Evolutionary conservation across 495 filamentous ascomycete species (phyloP).

Genomic region (Penicillium taxi): DNA sequence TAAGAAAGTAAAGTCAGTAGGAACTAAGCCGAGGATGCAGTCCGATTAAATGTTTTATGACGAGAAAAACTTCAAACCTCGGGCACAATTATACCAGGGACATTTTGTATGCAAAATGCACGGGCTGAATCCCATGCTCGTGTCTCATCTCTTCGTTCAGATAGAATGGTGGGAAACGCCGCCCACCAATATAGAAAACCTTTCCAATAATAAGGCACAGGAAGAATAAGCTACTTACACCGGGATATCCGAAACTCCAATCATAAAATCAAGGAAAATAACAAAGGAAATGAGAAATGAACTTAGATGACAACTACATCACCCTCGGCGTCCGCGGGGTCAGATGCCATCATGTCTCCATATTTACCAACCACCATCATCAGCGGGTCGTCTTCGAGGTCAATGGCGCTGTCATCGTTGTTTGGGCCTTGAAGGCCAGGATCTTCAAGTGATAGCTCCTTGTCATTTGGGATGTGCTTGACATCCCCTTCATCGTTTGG

Average conservation of each 20-base stretch:
- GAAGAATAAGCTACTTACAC: constrained; percentile 4
- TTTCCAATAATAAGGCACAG: constrained; percentile 9
- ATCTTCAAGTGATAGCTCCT: constrained; percentile 23
- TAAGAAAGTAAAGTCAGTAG: constrained; percentile 9
- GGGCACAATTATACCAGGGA: constrained; percentile 6
- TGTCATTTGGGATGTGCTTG: constrained; percentile 14
- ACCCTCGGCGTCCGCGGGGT: constrained; percentile 42
- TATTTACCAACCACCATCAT: constrained; percentile 44
- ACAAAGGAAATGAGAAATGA: constrained; percentile 8
- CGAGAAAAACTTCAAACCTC: too few species aligned
- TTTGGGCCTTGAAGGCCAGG: constrained; percentile 30
- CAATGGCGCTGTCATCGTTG: constrained; percentile 43
- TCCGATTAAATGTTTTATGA: constrained; percentile 27
- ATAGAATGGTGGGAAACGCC: constrained; percentile 20
- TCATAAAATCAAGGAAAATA: constrained; percentile 12
- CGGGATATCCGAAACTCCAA: constrained; percentile 1
- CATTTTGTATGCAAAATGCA: neutral
- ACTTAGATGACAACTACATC: constrained; percentile 41
- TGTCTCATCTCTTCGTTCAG: constrained; percentile 26
- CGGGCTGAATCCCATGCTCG: constrained; percentile 15
- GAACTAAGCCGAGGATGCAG: constrained; percentile 15
- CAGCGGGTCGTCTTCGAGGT: constrained; percentile 41
- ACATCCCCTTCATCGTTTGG: constrained; percentile 13
- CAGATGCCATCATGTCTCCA: constrained; percentile 42
- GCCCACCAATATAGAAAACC: constrained; percentile 12